These are phyloP conservation scores for Flaveria bidentis DNA, from an alignment of 129 eudicot genomes.

Conservation along the genomic window DNA sequence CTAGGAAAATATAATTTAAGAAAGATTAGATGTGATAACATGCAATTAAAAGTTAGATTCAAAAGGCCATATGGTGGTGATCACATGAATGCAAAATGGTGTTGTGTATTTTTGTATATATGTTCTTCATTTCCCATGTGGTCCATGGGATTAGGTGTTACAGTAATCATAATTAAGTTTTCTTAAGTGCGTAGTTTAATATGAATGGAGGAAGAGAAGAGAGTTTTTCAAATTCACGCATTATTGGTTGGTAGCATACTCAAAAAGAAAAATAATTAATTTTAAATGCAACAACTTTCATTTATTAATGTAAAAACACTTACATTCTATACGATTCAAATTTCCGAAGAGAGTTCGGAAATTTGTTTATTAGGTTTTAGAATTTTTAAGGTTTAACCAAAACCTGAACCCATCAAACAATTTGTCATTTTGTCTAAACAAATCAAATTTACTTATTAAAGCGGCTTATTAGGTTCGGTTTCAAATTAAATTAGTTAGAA, in stretches of 20 bases:
- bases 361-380: too few species aligned
- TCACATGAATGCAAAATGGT: constrained; percentile 12
- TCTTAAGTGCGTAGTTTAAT: background rate
- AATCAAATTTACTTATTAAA: too few species aligned
- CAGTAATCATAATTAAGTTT: background rate
- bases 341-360: too few species aligned
- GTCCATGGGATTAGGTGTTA: constrained; percentile 14
- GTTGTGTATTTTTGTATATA: constrained; percentile 1
- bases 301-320: too few species aligned
- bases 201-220: constrained; percentile 4
- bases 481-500: too few species aligned
- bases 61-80: background rate
- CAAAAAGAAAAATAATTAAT: background rate
- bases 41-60: constrained; percentile 3
- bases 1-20: background rate
- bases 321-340: too few species aligned
- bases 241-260: constrained; percentile 2
- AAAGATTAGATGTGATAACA: constrained; percentile 1
- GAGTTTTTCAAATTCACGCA: background rate
- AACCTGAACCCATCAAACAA: too few species aligned
- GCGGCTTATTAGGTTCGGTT: too few species aligned
- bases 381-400: too few species aligned
- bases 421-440: too few species aligned
- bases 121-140: constrained; percentile 8
- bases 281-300: background rate